Evolutionary conservation across 495 filamentous ascomycete species (phyloP), one percentile per base, ranked within the genome.

Genomic region (Aspergillus saccharolyticus): DNA sequence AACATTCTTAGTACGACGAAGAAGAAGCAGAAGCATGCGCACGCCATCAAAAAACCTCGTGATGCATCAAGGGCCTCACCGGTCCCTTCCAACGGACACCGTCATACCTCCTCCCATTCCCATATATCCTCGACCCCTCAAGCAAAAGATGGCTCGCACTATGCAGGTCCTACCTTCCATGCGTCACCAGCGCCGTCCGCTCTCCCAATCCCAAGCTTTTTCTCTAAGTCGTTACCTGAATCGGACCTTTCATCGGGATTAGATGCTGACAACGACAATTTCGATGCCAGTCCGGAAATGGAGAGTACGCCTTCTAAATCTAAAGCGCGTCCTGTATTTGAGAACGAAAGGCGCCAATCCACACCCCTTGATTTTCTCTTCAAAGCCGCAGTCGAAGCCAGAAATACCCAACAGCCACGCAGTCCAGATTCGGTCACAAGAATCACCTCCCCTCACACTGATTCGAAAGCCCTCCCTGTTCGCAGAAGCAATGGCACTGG

Each of bases 81-180:
- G 33, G 63, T 62, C 0, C 58, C 64, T 48, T 66, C 66, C 42
- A 63, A 63, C 44, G 58, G 62, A 30, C 59, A 70, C 64, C 69
- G 70, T 22, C 66, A 74, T 52, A 71, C 66, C 4, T 66, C 66
- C 18, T 73, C 67, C 14, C 65, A 75, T 19, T 51, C 70, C 0
- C 67, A 61, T 56, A 59, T 71, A 33, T 66, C 68, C 18, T 75
- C 74, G 15, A 80, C 83, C 20, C 73, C 81, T 17, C 80, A 77
- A 44, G n/a, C 66, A 19, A 77, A 75, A 58, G 70, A 74, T 24
- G 69, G 66, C 67, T 81, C 57, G 80, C 89, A 56, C 42, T 99
- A 96, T 70, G 94, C 94, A 15, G 94, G 94, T 16, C 89, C 92
- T 16, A 95, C 90, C 0, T 99, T 99, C 70, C 93, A 97, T 68